phyloP scores from a whole-genome alignment of 1,284 basidiomycete genomes.

The Ustilago xerochloae region DNA sequence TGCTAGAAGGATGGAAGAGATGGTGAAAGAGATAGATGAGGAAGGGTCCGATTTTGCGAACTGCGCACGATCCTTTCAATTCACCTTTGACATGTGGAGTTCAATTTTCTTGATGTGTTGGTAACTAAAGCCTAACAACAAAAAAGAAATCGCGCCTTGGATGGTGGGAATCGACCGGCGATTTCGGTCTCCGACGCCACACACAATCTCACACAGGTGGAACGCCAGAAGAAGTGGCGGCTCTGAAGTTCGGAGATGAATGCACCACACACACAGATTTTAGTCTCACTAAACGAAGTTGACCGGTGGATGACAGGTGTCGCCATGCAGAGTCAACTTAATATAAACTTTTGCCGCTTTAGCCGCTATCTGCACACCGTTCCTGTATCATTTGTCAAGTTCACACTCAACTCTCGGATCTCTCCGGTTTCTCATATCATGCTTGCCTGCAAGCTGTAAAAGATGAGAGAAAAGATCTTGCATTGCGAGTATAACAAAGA shows the following conservation, averaged over 20 bases:
- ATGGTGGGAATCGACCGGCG: too few relatives aligned
- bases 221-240: too few relatives aligned
- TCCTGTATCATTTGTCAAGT: not conserved
- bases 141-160: too few relatives aligned
- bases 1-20: not conserved
- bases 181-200: too few relatives aligned
- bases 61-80: not conserved
- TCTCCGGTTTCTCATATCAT: too few relatives aligned
- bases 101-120: not conserved
- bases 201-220: too few relatives aligned
- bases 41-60: not conserved
- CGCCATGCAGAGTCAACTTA: slow-evolving; percentile 16
- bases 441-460: too few relatives aligned
- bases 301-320: not conserved
- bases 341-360: not conserved
- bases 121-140: too few relatives aligned
- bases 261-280: too few relatives aligned
- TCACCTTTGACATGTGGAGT: not conserved
- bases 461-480: not conserved
- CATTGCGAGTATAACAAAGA: not conserved
- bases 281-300: too few relatives aligned
- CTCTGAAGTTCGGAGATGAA: slow-evolving; percentile 3
- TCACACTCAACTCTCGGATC: not conserved
- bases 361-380: not conserved
- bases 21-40: not conserved